Base-by-base conservation (phyloP, 2,329 filamentous ascomycete genomes). In the Arthrobotrys conoides region DNA sequence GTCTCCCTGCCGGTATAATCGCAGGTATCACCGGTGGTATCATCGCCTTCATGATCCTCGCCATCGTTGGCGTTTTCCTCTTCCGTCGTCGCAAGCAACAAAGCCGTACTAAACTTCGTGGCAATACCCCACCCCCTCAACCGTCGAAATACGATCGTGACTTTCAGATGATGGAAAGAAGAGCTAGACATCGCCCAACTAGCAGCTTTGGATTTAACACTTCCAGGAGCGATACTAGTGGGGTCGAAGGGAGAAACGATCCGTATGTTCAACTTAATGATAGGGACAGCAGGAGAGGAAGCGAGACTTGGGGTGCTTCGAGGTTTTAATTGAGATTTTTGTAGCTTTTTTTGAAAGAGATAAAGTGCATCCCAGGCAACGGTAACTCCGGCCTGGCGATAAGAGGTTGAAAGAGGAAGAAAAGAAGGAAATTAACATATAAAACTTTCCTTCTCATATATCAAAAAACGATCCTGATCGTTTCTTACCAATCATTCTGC, bases 151-250 rank as follows among this genome's bases (percentile, higher is more conserved):
- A 78, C 48, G 75, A 78, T 38, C 63, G 68, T 10, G 75, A 78
- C 46, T 78, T 78, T 38, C 75, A 78, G 48, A 78, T 78, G 75
- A 78, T 78, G 75, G 75, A 78, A 41, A 69, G 75, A 8, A 63
- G 75, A 36, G 75, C 75, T 9, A 63, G 68, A 57, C 68, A 72
- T 57, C 75, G 72, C 3, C 72, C 67, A 2, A 78, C 67, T 20
- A 68, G 63, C 10, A 71, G 66, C 36, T 78, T 78, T 44, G 75
- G 75, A 65, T 78, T 78, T 78, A 78, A 78, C 55, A 78, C 75
- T 5, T 64, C 75, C 3, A 27, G 75, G 51, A 78, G 75, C 38
- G 75, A 78, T 53, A 55, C 75, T 27, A 78, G 75, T 22, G 75
- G 75, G 10, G 22, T 72, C 5, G 63, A 64, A 16, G 75, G 66